Base-by-base conservation (phyloP, 495 filamentous ascomycete genomes). In the Penicillium silybi region DNA sequence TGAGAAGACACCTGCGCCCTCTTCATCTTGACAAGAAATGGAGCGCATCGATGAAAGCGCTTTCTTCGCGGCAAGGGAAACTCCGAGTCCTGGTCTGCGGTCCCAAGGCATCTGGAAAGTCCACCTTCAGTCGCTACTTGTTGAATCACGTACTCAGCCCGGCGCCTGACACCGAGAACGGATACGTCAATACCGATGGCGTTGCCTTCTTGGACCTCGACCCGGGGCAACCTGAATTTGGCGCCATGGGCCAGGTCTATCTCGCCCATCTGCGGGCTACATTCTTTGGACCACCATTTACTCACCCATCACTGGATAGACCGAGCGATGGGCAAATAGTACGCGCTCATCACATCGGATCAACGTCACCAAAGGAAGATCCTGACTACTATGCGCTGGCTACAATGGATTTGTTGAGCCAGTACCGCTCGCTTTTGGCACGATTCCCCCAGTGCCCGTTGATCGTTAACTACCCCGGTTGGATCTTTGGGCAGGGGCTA, bases 51-150 rank as follows among this genome's bases (percentile, higher is more conserved):
- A 73, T 71, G 35, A 76, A 75, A 35, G 62, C 54, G 50, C 73
- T 56, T 47, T 71, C 54, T 52, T 75, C 48, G 20, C 64, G 66
- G 34, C 64, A 68, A 26, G 68, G 67, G 1, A 59, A 52, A 41
- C 69, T 78, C 1, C 66, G 65, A 29, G 67, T 83, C 4, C 73
- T 92, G 50, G 65, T 92, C 3, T 89, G 85, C 45, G 91, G 91
- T 2, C 86, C 89, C 1, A 92, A 95, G 52, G 85, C 81, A 1
- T 87, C 89, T 13, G 91, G 91, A 15, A 95, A 95, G 65, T 95
- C 90, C 3, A 92, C 88, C 0, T 91, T 95, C 57, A 81, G 83
- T 39, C 86, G 84, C 43, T 71, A 89, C n/a, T 72, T 95, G 17
- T 65, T 79, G 11, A 96, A 95, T 65, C 80, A 82, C 52, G 72